These are phyloP conservation scores for Silene latifolia DNA, from an alignment of 148 eudicot genomes.

Conservation along the genomic window DNA sequence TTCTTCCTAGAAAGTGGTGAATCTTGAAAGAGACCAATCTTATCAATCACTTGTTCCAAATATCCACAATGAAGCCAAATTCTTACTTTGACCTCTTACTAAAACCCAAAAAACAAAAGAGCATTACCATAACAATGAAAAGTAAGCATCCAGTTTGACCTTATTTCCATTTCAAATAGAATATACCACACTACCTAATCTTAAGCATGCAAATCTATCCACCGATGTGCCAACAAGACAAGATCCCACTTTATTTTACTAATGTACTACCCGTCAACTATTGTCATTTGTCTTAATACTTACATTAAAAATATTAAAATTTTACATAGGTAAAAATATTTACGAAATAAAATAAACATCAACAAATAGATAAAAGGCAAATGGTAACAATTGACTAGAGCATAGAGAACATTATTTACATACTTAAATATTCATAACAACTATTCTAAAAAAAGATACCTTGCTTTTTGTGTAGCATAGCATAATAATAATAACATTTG, in stretches of 20 bases:
- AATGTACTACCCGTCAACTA: too few relatives aligned
- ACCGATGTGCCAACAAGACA: constrained; percentile 30
- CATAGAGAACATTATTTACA: not conserved
- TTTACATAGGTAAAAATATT: too few relatives aligned
- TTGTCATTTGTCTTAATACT: too few relatives aligned
- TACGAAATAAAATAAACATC: too few relatives aligned
- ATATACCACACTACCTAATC: constrained; percentile 21
- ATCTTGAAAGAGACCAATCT: constrained; percentile 32
- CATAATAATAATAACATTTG: constrained; percentile 1
- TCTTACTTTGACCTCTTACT: constrained; percentile 26
- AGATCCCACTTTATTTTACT: constrained; percentile 23
- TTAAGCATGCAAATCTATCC: constrained; percentile 7
- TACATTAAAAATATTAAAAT: too few relatives aligned
- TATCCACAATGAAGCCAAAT: constrained; percentile 23
- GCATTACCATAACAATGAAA: not conserved
- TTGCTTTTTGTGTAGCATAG: not conserved
- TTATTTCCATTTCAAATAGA: constrained; percentile 15
- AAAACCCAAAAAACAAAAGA: constrained; percentile 16
- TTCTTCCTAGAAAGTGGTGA: constrained; percentile 20
- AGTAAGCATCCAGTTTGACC: constrained; percentile 14
- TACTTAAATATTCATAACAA: too few relatives aligned
- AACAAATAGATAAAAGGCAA: too few relatives aligned
- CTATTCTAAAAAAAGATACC: too few relatives aligned
- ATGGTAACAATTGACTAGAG: too few relatives aligned
- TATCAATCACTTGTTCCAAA: not conserved